A percentile compares a stretch with the other conserved stretches of the same genome.
Evolutionary conservation across 495 filamentous ascomycete genomes (phyloP).

Genomic region (Lepraria neglecta): DNA sequence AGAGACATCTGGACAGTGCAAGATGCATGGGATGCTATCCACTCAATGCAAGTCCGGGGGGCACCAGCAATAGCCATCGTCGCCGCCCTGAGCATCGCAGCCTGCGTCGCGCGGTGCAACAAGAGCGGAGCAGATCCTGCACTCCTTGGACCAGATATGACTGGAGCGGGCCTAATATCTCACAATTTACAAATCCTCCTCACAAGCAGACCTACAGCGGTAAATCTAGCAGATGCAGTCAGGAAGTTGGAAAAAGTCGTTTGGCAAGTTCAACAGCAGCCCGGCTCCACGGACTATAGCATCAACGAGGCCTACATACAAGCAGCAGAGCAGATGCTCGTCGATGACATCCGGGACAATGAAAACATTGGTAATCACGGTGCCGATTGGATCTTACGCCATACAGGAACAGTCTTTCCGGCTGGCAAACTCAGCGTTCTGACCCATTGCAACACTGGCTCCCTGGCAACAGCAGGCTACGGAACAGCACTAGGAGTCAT

Average conservation of each 20-base stretch:
- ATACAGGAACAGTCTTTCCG: slow-evolving; percentile 32
- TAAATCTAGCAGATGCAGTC: slow-evolving; percentile 88
- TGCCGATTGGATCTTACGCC: slow-evolving; percentile 68
- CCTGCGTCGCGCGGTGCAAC: slow-evolving; percentile 50
- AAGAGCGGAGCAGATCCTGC: slow-evolving; percentile 20
- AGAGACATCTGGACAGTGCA: slow-evolving; percentile 64
- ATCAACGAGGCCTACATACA: slow-evolving; percentile 62
- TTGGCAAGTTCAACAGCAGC: slow-evolving; percentile 33
- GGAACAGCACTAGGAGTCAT: slow-evolving; percentile 93
- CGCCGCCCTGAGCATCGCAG: slow-evolving; percentile 77
- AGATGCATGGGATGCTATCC: slow-evolving; percentile 89
- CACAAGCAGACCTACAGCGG: slow-evolving; percentile 83
- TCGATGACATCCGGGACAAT: slow-evolving; percentile 82
- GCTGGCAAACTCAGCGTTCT: slow-evolving; percentile 59
- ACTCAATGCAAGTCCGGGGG: slow-evolving; percentile 86
- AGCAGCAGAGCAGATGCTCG: slow-evolving; percentile 79
- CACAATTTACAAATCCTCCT: slow-evolving; percentile 75
- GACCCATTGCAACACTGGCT: slow-evolving; percentile 96
- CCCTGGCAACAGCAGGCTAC: slow-evolving; percentile 91
- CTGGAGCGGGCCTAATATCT: slow-evolving; percentile 55
- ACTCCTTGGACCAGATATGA: slow-evolving; percentile 30
- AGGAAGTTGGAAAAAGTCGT: slow-evolving; percentile 62
- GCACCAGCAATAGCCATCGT: slow-evolving; percentile 97
- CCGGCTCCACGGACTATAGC: slow-evolving; percentile 36
- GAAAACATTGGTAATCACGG: slow-evolving; percentile 74